Conservation (phyloP, 139 green algal species). For the Chlamydomonas asymmetrica region DNA sequence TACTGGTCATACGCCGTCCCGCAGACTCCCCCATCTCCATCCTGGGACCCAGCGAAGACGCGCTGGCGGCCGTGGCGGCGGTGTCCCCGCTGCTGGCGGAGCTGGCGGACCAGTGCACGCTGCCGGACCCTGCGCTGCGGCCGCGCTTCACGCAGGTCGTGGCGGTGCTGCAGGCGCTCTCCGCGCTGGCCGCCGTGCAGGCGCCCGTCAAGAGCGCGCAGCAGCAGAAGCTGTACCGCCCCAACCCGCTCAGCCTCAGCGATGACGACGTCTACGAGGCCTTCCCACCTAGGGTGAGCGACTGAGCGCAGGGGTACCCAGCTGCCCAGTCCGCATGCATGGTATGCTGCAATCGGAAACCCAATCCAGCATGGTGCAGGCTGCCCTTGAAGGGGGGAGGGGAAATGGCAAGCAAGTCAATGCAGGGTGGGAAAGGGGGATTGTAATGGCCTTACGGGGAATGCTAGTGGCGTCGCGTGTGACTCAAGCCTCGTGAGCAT, state of each 20-base stretch:
- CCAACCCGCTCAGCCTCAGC: not conserved
- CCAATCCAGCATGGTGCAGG: too few relatives aligned
- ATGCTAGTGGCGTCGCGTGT: too few relatives aligned
- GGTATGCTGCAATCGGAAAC: too few relatives aligned
- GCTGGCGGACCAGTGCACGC: conserved; percentile 4
- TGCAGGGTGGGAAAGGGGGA: too few relatives aligned
- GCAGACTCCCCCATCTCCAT: conserved; percentile 10
- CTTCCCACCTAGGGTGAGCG: conserved; percentile 7
- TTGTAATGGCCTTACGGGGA: too few relatives aligned
- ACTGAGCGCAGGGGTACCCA: too few relatives aligned
- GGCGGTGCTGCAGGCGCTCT: not conserved
- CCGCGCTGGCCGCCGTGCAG: not conserved
- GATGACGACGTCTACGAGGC: conserved; percentile 11
- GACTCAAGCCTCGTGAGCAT: too few relatives aligned
- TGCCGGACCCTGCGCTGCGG: not conserved
- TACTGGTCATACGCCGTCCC: too few relatives aligned
- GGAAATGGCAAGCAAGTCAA: too few relatives aligned
- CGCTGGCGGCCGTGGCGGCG: not conserved
- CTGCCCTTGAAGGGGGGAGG: too few relatives aligned
- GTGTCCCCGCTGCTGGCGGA: not conserved
- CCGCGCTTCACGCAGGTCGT: not conserved
- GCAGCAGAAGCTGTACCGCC: not conserved
- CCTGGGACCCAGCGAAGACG: not conserved
- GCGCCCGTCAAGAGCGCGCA: not conserved
- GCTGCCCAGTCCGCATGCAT: too few relatives aligned